These are phyloP conservation scores for Knufia petricola DNA, from an alignment of 2,329 filamentous ascomycete genomes.

Conservation along the genomic window DNA sequence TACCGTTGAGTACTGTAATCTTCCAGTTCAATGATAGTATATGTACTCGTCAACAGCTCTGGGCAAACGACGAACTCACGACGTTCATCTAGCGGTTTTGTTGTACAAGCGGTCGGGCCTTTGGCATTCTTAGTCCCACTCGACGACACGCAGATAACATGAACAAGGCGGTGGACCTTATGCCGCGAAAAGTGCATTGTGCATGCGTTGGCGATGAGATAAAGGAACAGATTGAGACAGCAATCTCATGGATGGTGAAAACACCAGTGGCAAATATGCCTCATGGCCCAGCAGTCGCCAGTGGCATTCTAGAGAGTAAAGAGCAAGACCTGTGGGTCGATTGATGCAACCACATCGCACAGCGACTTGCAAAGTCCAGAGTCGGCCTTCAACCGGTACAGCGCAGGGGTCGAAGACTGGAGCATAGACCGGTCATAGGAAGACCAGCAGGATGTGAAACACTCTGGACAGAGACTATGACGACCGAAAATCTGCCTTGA, in stretches of 20 bases:
- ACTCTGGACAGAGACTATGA: background rate
- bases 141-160: background rate
- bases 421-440: background rate
- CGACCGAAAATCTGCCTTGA: background rate
- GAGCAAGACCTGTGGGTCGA: background rate
- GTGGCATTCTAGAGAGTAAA: background rate
- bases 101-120: conserved; percentile 1
- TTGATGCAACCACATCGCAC: background rate
- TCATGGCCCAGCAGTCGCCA: conserved; percentile 1
- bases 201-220: background rate
- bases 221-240: conserved; percentile 2
- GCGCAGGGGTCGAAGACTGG: background rate
- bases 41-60: no score
- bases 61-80: no score
- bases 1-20: no score
- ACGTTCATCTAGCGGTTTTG: conserved; percentile 2
- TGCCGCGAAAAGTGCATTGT: background rate
- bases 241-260: conserved; percentile 2
- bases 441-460: background rate
- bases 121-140: conserved; percentile 1
- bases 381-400: background rate
- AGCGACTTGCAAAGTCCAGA: background rate
- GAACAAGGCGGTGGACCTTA: conserved; percentile 1
- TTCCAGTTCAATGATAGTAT: no score
- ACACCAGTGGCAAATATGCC: conserved; percentile 6